These are phyloP conservation scores for Ogataea glucozyma DNA, from an alignment of 805 yeast species.

Conservation along the genomic window DNA sequence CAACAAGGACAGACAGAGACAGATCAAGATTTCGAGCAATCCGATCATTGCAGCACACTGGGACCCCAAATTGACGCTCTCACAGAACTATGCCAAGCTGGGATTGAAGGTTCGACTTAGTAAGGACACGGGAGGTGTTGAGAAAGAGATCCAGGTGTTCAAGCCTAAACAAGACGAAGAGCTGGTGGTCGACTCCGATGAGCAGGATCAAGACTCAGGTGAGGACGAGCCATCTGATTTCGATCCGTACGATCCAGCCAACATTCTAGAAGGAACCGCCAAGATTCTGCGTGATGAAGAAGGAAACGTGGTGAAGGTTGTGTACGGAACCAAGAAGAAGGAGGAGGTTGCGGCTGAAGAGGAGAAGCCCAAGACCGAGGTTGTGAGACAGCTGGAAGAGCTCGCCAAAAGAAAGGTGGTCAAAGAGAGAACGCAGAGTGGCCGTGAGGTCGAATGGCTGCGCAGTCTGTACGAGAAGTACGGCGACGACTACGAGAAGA, in stretches of 20 bases:
- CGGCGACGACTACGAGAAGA: slow-evolving; percentile 84
- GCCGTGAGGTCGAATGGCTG: slow-evolving; percentile 77
- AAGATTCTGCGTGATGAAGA: slow-evolving; percentile 68
- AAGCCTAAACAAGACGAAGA: slow-evolving; percentile 35
- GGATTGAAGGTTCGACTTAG: slow-evolving; percentile 75
- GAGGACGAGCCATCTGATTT: slow-evolving; percentile 36
- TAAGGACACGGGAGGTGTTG: slow-evolving; percentile 78
- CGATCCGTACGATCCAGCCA: slow-evolving; percentile 51
- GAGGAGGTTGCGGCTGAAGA: slow-evolving; percentile 14
- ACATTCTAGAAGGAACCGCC: slow-evolving; percentile 79
- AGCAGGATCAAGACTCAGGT: slow-evolving; percentile 37
- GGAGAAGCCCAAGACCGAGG: slow-evolving; percentile 45
- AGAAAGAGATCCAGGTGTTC: slow-evolving; percentile 49
- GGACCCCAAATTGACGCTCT: slow-evolving; percentile 79
- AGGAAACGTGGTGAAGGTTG: slow-evolving; percentile 64
- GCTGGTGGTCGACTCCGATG: slow-evolving; percentile 29
- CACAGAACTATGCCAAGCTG: slow-evolving; percentile 81
- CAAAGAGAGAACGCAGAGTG: slow-evolving; percentile 59
- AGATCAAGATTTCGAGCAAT: slow-evolving; percentile 65
- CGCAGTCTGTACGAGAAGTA: slow-evolving; percentile 64
- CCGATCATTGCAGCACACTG: slow-evolving; percentile 87
- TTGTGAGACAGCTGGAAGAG: slow-evolving; percentile 69
- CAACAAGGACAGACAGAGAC: slow-evolving; percentile 67
- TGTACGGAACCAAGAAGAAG: slow-evolving; percentile 62
- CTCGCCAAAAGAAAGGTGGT: slow-evolving; percentile 47